These are phyloP conservation scores for Saururus chinensis DNA, from an alignment of 164 flowering plant genomes.

Conservation along the genomic window DNA sequence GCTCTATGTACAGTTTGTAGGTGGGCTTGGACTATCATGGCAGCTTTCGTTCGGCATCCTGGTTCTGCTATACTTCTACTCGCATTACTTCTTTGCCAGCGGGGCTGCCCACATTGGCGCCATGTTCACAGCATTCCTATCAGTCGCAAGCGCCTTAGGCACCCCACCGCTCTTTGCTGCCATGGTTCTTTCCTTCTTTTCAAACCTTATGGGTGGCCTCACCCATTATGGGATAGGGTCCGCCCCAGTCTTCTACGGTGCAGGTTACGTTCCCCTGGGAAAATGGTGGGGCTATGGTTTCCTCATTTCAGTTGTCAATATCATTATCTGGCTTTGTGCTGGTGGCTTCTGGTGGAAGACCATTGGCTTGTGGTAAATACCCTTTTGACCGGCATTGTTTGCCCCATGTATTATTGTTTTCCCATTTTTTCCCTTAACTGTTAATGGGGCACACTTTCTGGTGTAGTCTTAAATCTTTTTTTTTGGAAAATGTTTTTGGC, in stretches of 20 bases:
- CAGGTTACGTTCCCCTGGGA: constrained; percentile 71
- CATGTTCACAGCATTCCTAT: constrained; percentile 89
- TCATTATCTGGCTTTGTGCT: constrained; percentile 81
- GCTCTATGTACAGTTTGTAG: constrained; percentile 61
- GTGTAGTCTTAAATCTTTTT: not conserved
- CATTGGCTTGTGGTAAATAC: constrained; percentile 66
- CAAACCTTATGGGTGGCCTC: constrained; percentile 91
- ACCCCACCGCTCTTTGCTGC: constrained; percentile 81
- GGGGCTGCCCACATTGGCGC: constrained; percentile 98
- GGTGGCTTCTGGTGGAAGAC: constrained; percentile 92
- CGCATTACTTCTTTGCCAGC: constrained; percentile 94
- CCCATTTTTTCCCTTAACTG: not conserved
- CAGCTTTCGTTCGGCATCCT: constrained; percentile 80
- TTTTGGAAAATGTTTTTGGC: not conserved
- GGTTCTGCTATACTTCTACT: constrained; percentile 84
- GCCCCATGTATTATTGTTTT: constrained; percentile 5
- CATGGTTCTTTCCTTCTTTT: constrained; percentile 71
- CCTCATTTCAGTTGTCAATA: constrained; percentile 68
- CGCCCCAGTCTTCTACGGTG: constrained; percentile 94
- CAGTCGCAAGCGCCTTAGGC: constrained; percentile 84
- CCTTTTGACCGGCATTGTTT: constrained; percentile 1
- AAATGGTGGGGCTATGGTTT: constrained; percentile 93
- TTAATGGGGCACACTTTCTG: not conserved
- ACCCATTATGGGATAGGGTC: constrained; percentile 91
- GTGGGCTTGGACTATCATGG: constrained; percentile 91